Base-by-base conservation (phyloP, 352 stramenopile genomes). In the Blastocystis sp. region DNA sequence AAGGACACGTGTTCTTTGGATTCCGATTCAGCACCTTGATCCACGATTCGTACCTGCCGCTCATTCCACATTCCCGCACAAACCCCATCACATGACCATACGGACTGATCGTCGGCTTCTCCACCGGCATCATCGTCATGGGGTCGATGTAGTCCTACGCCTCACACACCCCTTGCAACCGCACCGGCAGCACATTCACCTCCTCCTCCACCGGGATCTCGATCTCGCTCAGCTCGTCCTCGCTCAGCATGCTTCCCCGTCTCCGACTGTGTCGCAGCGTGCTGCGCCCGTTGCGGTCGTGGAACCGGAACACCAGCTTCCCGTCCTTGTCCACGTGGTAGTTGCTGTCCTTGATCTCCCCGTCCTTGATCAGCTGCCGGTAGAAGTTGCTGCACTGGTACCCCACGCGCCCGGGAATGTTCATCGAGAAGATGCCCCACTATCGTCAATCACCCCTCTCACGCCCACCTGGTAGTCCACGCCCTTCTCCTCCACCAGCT, bases 21-120 rank as follows among this genome's bases (percentile, higher is more conserved):
- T 87, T 76, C n/a, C 87, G 82, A 66, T 84, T 89, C 52, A 91
- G 77, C 43, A 90, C 77, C 40, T 87, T 89, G 40, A 91, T 21
- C 89, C 89, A 91, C 24, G 84, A 89, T 48, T 90, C 89, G 61
- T 90, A 81, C 65, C 70, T 81, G 24, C 28, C 10, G 7, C 14
- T 76, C 1, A 76, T 14, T 64, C 45, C 21, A 34, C 61, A 1
- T 38, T 10, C 11, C 19, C 10, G 21, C 7, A 57, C 10, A 3
- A 52, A 91, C 40, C 87, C 88, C 89, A 91, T 91, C 43, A 91
- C 82, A 59, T 91, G 89, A 14, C 89, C 89, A 76, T 91, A 91
- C 34, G 89, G 88, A 24, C 84, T 90, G 11, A 91, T 79, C n/a
- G 89, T 76, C 7, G 89, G 89, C 63, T 91, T 88, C n/a, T 89